These are phyloP conservation scores for Deakozyma indianensis DNA, from an alignment of 805 yeast genomes.

Conservation along the genomic window DNA sequence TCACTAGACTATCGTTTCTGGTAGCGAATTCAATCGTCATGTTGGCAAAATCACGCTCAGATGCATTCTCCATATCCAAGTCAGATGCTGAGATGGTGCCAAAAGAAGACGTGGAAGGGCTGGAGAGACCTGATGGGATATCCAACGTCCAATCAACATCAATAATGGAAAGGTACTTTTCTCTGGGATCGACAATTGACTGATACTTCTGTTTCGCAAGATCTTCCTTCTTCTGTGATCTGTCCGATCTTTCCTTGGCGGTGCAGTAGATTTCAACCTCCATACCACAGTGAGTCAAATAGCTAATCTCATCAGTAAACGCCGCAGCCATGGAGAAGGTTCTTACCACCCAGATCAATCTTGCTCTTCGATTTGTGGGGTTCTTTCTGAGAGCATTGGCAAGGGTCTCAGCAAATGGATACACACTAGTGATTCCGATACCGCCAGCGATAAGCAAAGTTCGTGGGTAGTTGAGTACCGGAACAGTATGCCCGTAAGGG, in stretches of 20 bases:
- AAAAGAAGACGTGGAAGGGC: not conserved
- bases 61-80: not conserved
- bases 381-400: not conserved
- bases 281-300: slow-evolving; percentile 36
- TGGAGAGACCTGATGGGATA: slow-evolving; percentile 5
- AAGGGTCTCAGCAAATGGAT: slow-evolving; percentile 30
- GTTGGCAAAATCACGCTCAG: not conserved
- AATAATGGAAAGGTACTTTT: slow-evolving; percentile 1
- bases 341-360: not conserved
- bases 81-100: not conserved
- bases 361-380: not conserved
- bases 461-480: slow-evolving; percentile 32
- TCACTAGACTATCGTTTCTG: not conserved
- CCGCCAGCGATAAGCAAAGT: slow-evolving; percentile 49
- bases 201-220: not conserved
- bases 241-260: slow-evolving; percentile 10
- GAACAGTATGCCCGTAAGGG: slow-evolving; percentile 39
- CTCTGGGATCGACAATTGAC: not conserved
- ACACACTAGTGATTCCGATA: slow-evolving; percentile 46
- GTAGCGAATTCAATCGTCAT: not conserved
- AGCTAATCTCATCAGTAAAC: slow-evolving; percentile 19
- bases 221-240: slow-evolving; percentile 7
- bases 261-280: slow-evolving; percentile 34
- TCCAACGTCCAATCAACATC: not conserved
- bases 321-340: slow-evolving; percentile 7